Evolutionary conservation across 1,139 yeast genomes (phyloP).

Genomic region (Zhuliangozyma parablackwelliae): DNA sequence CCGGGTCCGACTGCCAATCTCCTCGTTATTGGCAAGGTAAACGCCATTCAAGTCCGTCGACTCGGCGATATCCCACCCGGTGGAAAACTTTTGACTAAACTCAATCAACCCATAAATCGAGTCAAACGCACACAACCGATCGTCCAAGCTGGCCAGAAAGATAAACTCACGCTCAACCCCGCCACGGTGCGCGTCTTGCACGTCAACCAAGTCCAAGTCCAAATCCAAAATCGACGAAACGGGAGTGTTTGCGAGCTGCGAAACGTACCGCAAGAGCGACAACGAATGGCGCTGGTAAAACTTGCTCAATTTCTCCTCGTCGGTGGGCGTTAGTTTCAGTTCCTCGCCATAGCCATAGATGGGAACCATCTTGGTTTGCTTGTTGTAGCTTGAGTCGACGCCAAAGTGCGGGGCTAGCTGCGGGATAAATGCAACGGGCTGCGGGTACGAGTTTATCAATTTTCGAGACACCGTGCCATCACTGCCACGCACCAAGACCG

Average conservation of each 20-base stretch:
- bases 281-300: conserved; percentile 58
- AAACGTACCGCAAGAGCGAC: conserved; percentile 51
- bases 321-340: conserved; percentile 30
- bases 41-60: conserved; percentile 44
- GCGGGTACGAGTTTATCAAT: conserved; percentile 54
- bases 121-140: conserved; percentile 60
- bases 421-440: conserved; percentile 63
- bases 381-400: conserved; percentile 48
- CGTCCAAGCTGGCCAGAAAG: conserved; percentile 64
- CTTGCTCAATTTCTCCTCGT: conserved; percentile 58
- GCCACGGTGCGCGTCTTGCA: conserved; percentile 59
- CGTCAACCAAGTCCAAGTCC: conserved; percentile 61
- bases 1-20: conserved; percentile 56
- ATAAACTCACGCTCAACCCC: conserved; percentile 59
- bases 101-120: conserved; percentile 52
- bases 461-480: conserved; percentile 30
- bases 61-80: conserved; percentile 17
- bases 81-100: conserved; percentile 15
- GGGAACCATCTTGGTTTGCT: conserved; percentile 62
- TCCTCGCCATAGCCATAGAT: conserved; percentile 46
- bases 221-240: conserved; percentile 53
- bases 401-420: conserved; percentile 68
- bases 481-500: conserved; percentile 41
- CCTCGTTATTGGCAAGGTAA: conserved; percentile 58
- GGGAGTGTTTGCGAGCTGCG: conserved; percentile 41